Percentiles rank a stretch among this genome's conserved stretches.
These are phyloP conservation scores for Metroxylon sagu DNA, from an alignment of 176 grass and related monocot species.

Conservation along the genomic window DNA sequence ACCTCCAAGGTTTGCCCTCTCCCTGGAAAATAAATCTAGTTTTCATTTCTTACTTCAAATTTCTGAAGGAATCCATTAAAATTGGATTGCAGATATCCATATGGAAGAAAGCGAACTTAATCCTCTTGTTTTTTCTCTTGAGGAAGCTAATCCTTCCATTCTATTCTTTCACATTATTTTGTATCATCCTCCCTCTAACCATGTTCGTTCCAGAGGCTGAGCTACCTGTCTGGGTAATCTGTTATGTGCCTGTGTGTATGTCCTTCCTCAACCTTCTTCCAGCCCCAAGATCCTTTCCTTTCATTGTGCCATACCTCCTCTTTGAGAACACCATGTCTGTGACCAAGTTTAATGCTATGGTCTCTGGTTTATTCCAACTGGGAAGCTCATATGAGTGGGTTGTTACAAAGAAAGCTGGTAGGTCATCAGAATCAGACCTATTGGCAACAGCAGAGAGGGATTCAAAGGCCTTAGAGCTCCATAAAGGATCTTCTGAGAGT, in stretches of 20 bases:
- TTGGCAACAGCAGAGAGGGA: conserved; percentile 24
- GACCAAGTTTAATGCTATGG: conserved; percentile 83
- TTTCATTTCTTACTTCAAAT: not conserved
- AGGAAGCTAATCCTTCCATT: conserved; percentile 78
- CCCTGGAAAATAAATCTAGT: not conserved
- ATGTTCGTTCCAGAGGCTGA: conserved; percentile 84
- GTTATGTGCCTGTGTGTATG: conserved; percentile 66
- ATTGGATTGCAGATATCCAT: conserved; percentile 42
- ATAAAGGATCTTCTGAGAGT: conserved; percentile 42
- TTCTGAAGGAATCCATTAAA: conserved; percentile 16
- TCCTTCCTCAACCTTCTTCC: conserved; percentile 71
- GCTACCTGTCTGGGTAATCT: conserved; percentile 69
- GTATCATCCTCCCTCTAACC: conserved; percentile 64
- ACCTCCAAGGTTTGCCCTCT: conserved; percentile 46
- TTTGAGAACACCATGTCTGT: conserved; percentile 87
- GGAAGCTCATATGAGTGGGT: conserved; percentile 79
- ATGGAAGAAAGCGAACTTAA: conserved; percentile 80
- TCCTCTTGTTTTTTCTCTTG: conserved; percentile 76
- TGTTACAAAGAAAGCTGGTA: conserved; percentile 68
- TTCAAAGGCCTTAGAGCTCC: conserved; percentile 22
- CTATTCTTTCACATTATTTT: conserved; percentile 85
- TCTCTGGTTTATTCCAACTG: conserved; percentile 65
- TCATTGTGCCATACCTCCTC: conserved; percentile 79
- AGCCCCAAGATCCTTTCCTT: conserved; percentile 64
- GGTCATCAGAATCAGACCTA: conserved; percentile 56